Evolutionary conservation across 768 basidiomycete genomes (phyloP).

Genomic region (Mycena olivaceomarginata): DNA sequence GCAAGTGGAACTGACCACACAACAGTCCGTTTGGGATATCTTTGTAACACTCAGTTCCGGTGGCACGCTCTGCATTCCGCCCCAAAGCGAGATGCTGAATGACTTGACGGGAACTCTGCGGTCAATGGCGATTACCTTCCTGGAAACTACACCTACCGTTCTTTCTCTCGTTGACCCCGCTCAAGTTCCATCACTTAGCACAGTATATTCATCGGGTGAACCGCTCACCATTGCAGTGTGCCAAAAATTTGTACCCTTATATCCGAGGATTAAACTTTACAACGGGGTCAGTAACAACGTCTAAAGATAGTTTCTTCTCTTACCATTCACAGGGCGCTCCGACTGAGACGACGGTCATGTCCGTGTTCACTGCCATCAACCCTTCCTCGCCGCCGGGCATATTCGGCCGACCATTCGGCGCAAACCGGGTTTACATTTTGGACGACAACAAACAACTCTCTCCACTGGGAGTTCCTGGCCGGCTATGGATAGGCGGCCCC

Average conservation of each 20-base stretch:
- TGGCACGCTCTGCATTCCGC: constrained; percentile 4
- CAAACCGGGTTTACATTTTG: constrained; percentile 14
- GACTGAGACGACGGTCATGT: constrained; percentile 14
- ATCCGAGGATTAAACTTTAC: not conserved
- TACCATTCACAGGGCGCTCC: no score
- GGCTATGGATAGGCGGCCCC: constrained; percentile 14
- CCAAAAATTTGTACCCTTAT: not conserved
- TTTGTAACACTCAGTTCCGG: constrained; percentile 19
- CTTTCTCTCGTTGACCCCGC: constrained; percentile 23
- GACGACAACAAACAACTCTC: constrained; percentile 2
- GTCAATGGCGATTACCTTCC: constrained; percentile 10
- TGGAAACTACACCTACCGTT: constrained; percentile 24
- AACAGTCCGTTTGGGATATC: constrained; percentile 25
- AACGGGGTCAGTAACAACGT: not conserved
- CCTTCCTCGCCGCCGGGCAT: not conserved
- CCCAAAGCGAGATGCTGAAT: constrained; percentile 14
- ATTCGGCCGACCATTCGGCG: constrained; percentile 25
- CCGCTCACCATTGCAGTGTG: not conserved
- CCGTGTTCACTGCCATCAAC: constrained; percentile 3
- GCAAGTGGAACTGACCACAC: not conserved
- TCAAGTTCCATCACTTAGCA: not conserved
- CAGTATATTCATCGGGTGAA: constrained; percentile 21
- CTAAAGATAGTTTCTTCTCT: no score
- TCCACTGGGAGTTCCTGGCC: constrained; percentile 2
- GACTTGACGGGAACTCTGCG: constrained; percentile 15